Percentiles rank a stretch among this genome's conserved stretches.
Evolutionary conservation across 2,329 filamentous ascomycete genomes (phyloP).

Genomic region (Fusarium austroafricanum): DNA sequence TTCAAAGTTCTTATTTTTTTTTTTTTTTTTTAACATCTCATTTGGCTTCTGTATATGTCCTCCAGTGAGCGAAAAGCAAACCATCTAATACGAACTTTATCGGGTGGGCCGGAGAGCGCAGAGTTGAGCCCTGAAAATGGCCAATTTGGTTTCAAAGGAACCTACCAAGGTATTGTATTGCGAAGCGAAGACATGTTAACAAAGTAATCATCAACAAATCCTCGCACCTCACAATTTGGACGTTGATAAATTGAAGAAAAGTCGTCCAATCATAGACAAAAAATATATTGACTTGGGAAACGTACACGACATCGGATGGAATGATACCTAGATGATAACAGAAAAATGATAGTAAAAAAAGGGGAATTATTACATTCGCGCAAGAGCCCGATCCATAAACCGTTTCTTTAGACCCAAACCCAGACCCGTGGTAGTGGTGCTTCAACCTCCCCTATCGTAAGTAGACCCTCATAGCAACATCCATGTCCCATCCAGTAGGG

Average conservation of each 20-base stretch:
- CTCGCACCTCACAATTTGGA: not conserved
- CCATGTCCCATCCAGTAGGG: constrained; percentile 18
- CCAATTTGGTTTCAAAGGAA: not conserved
- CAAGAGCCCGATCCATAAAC: constrained; percentile 50
- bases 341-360: constrained; percentile 51
- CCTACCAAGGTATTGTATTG: not conserved
- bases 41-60: not conserved
- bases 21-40: not conserved
- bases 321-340: constrained; percentile 40
- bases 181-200: not conserved
- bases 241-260: not conserved
- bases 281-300: constrained; percentile 42
- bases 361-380: constrained; percentile 63
- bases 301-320: constrained; percentile 42
- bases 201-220: not conserved
- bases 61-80: not conserved
- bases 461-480: constrained; percentile 31
- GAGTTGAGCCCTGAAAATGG: not conserved
- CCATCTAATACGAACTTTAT: not conserved
- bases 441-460: constrained; percentile 40
- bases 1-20: not conserved
- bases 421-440: constrained; percentile 44
- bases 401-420: constrained; percentile 40
- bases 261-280: constrained; percentile 28
- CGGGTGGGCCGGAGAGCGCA: not conserved